A percentile compares a stretch with the other conserved stretches of the same genome.
Evolutionary conservation across 2,329 filamentous ascomycete genomes (phyloP).

Genomic region (Arthrobotrys megalospora): DNA sequence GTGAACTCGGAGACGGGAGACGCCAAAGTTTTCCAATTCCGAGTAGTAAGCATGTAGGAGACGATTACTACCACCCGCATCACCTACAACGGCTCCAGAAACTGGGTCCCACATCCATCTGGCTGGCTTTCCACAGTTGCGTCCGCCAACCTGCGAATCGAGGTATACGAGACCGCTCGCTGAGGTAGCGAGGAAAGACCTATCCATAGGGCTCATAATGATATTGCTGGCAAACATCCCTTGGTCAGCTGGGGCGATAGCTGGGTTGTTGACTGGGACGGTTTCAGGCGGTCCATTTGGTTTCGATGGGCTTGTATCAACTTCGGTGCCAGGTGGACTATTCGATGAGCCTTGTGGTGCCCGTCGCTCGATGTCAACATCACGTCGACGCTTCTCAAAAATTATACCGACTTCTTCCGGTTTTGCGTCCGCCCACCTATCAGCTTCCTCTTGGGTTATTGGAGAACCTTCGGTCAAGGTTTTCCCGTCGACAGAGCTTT

Average conservation of each 20-base stretch:
- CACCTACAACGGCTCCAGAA: slow-evolving; percentile 28
- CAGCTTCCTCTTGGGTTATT: slow-evolving; percentile 17
- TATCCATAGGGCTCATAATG: slow-evolving; percentile 29
- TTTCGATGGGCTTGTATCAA: slow-evolving; percentile 20
- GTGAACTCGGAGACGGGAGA: slow-evolving; percentile 27
- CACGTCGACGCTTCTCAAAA: slow-evolving; percentile 5
- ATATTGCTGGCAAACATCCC: slow-evolving; percentile 23
- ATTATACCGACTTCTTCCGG: slow-evolving; percentile 2
- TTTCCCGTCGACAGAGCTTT: slow-evolving; percentile 24
- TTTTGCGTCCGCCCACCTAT: slow-evolving; percentile 13
- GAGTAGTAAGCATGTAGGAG: slow-evolving; percentile 25
- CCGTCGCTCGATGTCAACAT: background rate
- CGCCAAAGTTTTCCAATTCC: slow-evolving; percentile 27
- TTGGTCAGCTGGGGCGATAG: slow-evolving; percentile 27
- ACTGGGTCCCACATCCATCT: slow-evolving; percentile 30
- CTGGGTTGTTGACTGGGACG: background rate
- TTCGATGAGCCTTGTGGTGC: slow-evolving; percentile 6
- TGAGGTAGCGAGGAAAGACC: slow-evolving; percentile 27
- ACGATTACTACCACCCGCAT: slow-evolving; percentile 18
- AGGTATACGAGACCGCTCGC: slow-evolving; percentile 30
- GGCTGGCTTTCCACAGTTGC: slow-evolving; percentile 23
- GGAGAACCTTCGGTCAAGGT: slow-evolving; percentile 23
- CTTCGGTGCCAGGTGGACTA: slow-evolving; percentile 8
- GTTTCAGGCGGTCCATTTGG: slow-evolving; percentile 8
- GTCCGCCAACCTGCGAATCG: slow-evolving; percentile 14